Evolutionary conservation across 2,329 filamentous ascomycete species (phyloP), one percentile per base, ranked within the genome.

Genomic region (Metarhizium sp.): DNA sequence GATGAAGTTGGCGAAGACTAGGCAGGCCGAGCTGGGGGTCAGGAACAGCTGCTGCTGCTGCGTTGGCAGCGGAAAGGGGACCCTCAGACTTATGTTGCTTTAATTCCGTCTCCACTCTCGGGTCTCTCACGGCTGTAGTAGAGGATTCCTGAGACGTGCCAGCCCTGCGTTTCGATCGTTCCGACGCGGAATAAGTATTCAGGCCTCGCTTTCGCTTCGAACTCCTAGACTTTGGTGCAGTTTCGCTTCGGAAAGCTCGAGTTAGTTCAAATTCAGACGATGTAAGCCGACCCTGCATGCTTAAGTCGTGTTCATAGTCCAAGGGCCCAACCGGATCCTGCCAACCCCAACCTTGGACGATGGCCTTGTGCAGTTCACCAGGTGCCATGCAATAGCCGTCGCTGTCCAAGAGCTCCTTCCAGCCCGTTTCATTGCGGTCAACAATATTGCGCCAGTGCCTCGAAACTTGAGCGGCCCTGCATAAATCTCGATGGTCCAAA

Each of bases 271-370:
- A 71, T 59, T 84, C 81, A 6, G 76, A 75, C 4, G 76, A 78
- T 4, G 76, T 78, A 53, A 82, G 69, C 52, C 72, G 76, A 59
- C 67, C 78, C 48, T 77, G 75, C 59, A 77, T 71, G 69, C 88
- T 90, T 51, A 96, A 71, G 66, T 99, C 92, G 56, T 82, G 80
- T 69, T 99, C 94, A 55, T 80, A 90, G 29, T 88, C 90, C 53
- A 88, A 81, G 4, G 78, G 71, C 0, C 87, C 88, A 55, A 84
- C 81, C 0, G 92, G 90, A 66, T 92, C 90, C 68, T 99, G 94
- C 91, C 94, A 99, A 14, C 92, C 94, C 94, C 94, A 99, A 14
- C 94, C 94, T 74, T 97, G 90, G 46, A 78, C 76, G 55, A 97
- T 91, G 34, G 94, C 92, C 62, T 86, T 86, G 60, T 90, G 85